A percentile compares a stretch with the other conserved stretches of the same genome.
Conservation (phyloP, 2,329 filamentous ascomycete genomes). For the Curvularia verruculosa region DNA sequence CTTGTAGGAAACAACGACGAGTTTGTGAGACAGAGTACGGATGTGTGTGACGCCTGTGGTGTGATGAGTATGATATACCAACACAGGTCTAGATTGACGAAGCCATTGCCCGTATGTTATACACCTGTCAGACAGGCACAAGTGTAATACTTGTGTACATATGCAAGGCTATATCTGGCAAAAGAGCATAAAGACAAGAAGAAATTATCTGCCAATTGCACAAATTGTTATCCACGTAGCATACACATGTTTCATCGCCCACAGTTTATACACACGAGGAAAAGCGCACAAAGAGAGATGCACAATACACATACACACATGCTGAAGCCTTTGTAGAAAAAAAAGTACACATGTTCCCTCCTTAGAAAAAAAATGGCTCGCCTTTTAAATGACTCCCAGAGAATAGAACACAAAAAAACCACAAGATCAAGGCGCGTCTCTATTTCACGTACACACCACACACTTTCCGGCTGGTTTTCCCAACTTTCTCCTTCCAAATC, state of each 20-base stretch:
- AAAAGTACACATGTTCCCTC: no score
- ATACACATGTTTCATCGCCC: not conserved
- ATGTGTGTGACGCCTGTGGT: no score
- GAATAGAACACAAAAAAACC: not conserved
- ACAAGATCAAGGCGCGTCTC: not conserved
- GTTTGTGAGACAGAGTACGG: no score
- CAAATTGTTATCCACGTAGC: not conserved
- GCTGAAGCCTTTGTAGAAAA: not conserved
- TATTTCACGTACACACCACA: not conserved
- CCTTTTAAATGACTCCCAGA: not conserved
- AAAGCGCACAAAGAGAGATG: not conserved
- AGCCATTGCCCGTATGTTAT: no score
- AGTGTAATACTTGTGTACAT: no score
- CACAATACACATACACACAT: slow-evolving; percentile 1
- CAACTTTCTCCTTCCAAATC: not conserved
- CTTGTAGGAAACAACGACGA: no score
- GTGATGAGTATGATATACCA: no score
- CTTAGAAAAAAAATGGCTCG: not conserved
- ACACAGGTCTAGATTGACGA: no score
- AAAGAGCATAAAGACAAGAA: not conserved
- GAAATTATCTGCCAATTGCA: not conserved
- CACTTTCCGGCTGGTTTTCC: no score
- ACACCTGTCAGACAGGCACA: no score
- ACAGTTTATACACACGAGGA: not conserved
- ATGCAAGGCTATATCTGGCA: no score